These are phyloP conservation scores for Porphyrellus cyaneotinctus DNA, from an alignment of 768 basidiomycete species.

Conservation along the genomic window DNA sequence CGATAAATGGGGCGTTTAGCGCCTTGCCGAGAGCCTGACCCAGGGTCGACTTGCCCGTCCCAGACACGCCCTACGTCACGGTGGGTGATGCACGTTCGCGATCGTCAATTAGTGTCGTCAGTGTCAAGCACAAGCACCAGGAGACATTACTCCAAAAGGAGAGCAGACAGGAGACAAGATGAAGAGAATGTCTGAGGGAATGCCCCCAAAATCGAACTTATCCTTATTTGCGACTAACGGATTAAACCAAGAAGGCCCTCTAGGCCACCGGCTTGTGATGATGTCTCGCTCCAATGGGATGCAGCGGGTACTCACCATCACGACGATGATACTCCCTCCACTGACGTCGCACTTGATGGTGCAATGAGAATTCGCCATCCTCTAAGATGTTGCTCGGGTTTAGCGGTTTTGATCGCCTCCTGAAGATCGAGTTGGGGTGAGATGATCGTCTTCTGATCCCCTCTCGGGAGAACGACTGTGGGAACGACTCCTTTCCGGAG, in stretches of 20 bases:
- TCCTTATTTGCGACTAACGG: neutral
- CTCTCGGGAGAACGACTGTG: no score
- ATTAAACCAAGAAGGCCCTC: neutral
- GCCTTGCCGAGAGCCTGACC: constrained; percentile 57
- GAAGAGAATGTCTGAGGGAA: no score
- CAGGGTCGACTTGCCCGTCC: constrained; percentile 70
- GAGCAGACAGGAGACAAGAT: neutral
- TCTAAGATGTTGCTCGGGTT: no score
- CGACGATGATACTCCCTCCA: constrained; percentile 40
- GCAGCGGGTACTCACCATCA: constrained; percentile 53
- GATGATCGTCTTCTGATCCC: no score
- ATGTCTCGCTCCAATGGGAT: neutral
- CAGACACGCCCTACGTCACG: constrained; percentile 70
- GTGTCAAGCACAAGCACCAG: neutral
- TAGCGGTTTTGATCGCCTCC: no score
- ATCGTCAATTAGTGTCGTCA: neutral
- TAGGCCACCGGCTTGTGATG: neutral
- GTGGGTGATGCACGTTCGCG: neutral
- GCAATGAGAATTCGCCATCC: no score
- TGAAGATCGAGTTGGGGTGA: no score
- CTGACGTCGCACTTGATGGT: no score
- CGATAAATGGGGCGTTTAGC: constrained; percentile 72
- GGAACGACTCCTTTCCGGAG: no score
- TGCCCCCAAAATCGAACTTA: no score
- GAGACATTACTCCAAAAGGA: no score